Base-by-base conservation (phyloP, 495 filamentous ascomycete species). In the Geopyxis carbonaria region DNA sequence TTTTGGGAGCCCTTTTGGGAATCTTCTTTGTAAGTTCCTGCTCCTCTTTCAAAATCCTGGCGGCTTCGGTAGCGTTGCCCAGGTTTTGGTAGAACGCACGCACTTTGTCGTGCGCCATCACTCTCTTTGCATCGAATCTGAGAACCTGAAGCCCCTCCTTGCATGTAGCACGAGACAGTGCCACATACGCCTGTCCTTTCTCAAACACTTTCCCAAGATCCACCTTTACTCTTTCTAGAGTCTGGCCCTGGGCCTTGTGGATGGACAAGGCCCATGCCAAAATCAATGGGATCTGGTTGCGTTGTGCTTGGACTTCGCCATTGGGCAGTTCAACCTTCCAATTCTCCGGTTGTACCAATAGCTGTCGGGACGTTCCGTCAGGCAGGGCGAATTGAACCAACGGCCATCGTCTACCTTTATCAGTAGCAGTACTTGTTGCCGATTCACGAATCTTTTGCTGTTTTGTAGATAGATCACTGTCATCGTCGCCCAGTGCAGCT, bases 251-350 rank as follows among this genome's bases (percentile, higher is more conserved):
- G 6, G 91, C 89, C 61, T 97, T 97, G 64, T 97, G 89, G 45
- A 97, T 95, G 2, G 82, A 92, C 11, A 97, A 61, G 10, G 89
- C 91, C 89, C 89, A 95, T 1, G 89, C 89, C 8, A 97, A 67
- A 37, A 95, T 95, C 22, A 97, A 66, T 2, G 89, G 80, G 45
- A 87, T 49, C 54, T 87, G 80, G 5, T 59, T 63, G 22, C 81
- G 78, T 24, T 76, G 73, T 1, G 89, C 89, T 59, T 94, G 89
- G 0, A 93, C 68, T 53, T 97, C 89, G 29, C 89, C 89, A 33
- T 79, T 94, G 10, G 91, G 91, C 18, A 93, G 72, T 58, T 97
- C 91, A 22, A 93, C 80, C 57, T 93, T 97, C 91, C 91, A 97
- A 6, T 70, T 64, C 52, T 95, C 91, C 3, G 75, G 78, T 42